Evolutionary conservation across 768 basidiomycete genomes (phyloP).

Genomic region (Xerocomus spinulosus): DNA sequence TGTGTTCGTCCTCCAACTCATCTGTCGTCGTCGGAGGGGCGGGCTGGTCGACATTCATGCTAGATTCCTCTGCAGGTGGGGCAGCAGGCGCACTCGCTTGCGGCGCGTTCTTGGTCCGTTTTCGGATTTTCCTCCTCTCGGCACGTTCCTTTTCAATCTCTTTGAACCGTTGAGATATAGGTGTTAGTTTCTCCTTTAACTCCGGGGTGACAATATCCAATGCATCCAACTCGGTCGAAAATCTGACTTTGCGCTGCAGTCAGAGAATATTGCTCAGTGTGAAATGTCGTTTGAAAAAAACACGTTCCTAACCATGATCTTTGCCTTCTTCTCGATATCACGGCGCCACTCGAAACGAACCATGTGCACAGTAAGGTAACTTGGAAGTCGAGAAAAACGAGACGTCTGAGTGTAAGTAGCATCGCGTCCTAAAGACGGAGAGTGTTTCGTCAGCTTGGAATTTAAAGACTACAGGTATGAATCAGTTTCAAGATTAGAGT

Average conservation of each 20-base stretch:
- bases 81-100: slow-evolving; percentile 17
- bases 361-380: slow-evolving; percentile 88
- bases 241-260: slow-evolving; percentile 81
- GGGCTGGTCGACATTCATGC: slow-evolving; percentile 48
- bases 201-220: slow-evolving; percentile 79
- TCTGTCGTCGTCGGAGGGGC: slow-evolving; percentile 17
- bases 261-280: background rate
- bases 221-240: slow-evolving; percentile 84
- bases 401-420: slow-evolving; percentile 80
- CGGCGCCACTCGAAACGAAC: slow-evolving; percentile 93
- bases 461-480: slow-evolving; percentile 61
- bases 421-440: slow-evolving; percentile 71
- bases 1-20: slow-evolving; percentile 58
- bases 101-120: slow-evolving; percentile 53
- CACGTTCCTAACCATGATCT: slow-evolving; percentile 74
- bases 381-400: slow-evolving; percentile 77
- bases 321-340: slow-evolving; percentile 89
- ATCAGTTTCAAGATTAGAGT: slow-evolving; percentile 1
- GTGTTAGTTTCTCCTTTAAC: slow-evolving; percentile 63
- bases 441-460: slow-evolving; percentile 81
- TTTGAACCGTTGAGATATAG: slow-evolving; percentile 67
- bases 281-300: background rate
- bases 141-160: slow-evolving; percentile 78
- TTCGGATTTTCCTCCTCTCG: slow-evolving; percentile 79
- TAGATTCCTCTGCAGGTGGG: slow-evolving; percentile 16